Base-by-base conservation (phyloP, 371 early-diverging fungal genomes). In the Fennellomyces sp. region DNA sequence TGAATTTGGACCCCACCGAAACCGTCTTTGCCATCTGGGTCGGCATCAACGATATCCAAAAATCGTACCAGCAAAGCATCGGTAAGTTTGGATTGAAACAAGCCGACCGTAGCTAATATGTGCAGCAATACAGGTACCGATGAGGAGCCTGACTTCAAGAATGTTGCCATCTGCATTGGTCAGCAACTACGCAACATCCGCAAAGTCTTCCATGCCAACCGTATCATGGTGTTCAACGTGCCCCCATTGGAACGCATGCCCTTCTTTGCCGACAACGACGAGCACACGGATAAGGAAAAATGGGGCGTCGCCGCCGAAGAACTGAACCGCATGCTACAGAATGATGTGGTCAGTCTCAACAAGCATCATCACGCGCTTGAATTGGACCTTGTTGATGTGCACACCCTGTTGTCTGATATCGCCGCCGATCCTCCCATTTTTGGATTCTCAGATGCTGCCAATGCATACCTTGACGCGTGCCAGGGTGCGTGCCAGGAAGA, bases 21-120 rank as follows among this genome's bases (percentile, higher is more conserved):
- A 81, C 81, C 12, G 72, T 78, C 17, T 81, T 69, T 68, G 81
- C 75, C 17, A 56, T 81, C 25, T 81, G 76, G 76, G 63, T 78
- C 30, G 81, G 81, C 8, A 49, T 69, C 41, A 75, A 73, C 41
- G 81, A 78, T 47, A 63, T 73, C 13, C 61, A 68, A 41, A 64
- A 60, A 12, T 19, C 61, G 2, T 64, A 56, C 38, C 42, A 61
- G 21, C 54, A 58, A 61, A 52, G 35, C 0, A 41, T 29, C 31
- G 64, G 69, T 68, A 64, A 51, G 56, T 60, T 41, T 56, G 53
- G 52, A 33, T 56, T 66, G 58, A 29, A 53, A 39, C n/a, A n/a
- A n/a, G n/a, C n/a, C 3, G 19, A 10, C 6, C 51, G n/a, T 15
- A 50, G 4, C 19, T 21, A 8, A 13, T 45, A 42, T 27, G n/a